A percentile compares a stretch with the other conserved stretches of the same genome.
These are phyloP conservation scores for Fragilaria crotonensis DNA, from an alignment of 108 stramenopile genomes.

Conservation along the genomic window DNA sequence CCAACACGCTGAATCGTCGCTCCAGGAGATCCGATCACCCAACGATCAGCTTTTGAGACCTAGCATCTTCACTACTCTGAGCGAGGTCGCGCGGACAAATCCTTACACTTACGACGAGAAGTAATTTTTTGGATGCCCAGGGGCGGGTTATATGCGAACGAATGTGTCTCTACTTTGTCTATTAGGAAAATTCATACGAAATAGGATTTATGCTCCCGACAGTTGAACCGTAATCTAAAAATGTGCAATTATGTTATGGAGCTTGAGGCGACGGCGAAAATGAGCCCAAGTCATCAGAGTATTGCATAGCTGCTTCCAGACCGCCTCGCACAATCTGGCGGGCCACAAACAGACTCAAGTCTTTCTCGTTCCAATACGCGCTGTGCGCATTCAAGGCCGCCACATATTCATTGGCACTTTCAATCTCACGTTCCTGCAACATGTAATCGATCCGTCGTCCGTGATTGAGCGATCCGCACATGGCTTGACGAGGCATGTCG, in stretches of 20 bases:
- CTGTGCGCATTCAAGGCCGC: conserved; percentile 78
- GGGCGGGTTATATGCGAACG: no score
- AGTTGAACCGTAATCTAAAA: no score
- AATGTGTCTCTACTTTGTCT: no score
- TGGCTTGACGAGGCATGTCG: background rate
- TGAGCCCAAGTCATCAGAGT: background rate
- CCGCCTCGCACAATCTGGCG: conserved; percentile 39
- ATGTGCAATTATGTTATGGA: no score
- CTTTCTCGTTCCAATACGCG: conserved; percentile 74
- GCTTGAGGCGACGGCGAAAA: background rate
- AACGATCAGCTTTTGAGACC: conserved; percentile 13
- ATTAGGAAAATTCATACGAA: no score
- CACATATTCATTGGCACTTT: conserved; percentile 78
- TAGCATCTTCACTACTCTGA: conserved; percentile 19
- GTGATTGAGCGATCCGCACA: conserved; percentile 27
- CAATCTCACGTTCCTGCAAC: conserved; percentile 78
- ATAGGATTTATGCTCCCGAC: no score
- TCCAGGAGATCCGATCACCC: no score
- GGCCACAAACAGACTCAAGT: conserved; percentile 75
- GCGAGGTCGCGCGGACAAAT: conserved; percentile 1
- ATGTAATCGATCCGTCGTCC: conserved; percentile 55
- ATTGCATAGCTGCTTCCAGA: conserved; percentile 7
- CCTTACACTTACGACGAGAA: background rate
- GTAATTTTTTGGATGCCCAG: no score
- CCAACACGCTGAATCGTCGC: no score